phyloP scores from a whole-genome alignment of 768 basidiomycete genomes.

The Termitomyces sp. region DNA sequence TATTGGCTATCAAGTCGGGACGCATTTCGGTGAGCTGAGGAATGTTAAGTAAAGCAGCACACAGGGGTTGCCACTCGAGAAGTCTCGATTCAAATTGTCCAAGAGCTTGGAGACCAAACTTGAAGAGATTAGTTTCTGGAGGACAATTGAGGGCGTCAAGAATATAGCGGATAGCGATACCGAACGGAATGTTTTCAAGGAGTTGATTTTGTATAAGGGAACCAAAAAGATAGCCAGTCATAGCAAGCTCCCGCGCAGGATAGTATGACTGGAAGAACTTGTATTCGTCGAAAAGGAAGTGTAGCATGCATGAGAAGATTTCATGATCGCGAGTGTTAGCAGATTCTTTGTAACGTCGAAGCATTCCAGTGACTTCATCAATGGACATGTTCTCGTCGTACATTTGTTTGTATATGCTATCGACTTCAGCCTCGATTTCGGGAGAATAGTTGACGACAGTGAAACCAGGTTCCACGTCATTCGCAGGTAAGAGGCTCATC shows the following conservation, averaged over 20 bases:
- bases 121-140: slow-evolving; percentile 89
- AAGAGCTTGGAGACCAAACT: slow-evolving; percentile 91
- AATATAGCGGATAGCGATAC: slow-evolving; percentile 95
- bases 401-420: slow-evolving; percentile 96
- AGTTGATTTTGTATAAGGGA: slow-evolving; percentile 92
- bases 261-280: slow-evolving; percentile 98
- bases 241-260: slow-evolving; percentile 87
- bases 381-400: slow-evolving; percentile 93
- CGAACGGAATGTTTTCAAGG: slow-evolving; percentile 90
- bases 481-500: slow-evolving; percentile 85
- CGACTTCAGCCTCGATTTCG: slow-evolving; percentile 91
- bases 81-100: slow-evolving; percentile 82
- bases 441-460: slow-evolving; percentile 80
- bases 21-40: slow-evolving; percentile 82
- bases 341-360: slow-evolving; percentile 82
- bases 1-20: slow-evolving; percentile 69
- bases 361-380: slow-evolving; percentile 87
- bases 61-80: slow-evolving; percentile 88
- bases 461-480: slow-evolving; percentile 88
- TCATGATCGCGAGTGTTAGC: slow-evolving; percentile 84
- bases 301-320: slow-evolving; percentile 98
- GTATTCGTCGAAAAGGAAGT: slow-evolving; percentile 99
- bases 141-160: slow-evolving; percentile 89
- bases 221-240: slow-evolving; percentile 96
- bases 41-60: slow-evolving; percentile 82